Percentiles rank a stretch among this genome's conserved stretches.
Conservation (phyloP, 148 eudicot species). For the Camellia lanceoleosa region DNA sequence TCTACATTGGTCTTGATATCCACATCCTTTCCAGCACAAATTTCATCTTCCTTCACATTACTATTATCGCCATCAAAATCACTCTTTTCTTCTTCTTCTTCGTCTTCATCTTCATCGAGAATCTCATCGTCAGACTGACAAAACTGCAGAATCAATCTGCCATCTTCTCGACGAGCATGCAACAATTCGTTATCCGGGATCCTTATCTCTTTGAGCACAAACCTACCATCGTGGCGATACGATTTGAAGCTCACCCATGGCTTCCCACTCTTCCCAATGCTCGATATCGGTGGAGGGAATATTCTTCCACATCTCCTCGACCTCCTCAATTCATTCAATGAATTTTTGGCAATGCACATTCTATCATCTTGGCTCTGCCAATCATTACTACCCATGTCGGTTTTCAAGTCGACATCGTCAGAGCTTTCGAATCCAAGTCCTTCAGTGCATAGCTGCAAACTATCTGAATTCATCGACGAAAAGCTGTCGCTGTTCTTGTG, state of each 20-base stretch:
- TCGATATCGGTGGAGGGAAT: slow-evolving; percentile 84
- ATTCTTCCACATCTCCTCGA: slow-evolving; percentile 28
- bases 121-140: slow-evolving; percentile 47
- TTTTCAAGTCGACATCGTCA: slow-evolving; percentile 49
- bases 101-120: slow-evolving; percentile 26
- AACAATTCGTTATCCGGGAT: slow-evolving; percentile 61
- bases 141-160: slow-evolving; percentile 58
- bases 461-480: slow-evolving; percentile 58
- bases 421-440: slow-evolving; percentile 87
- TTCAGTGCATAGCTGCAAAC: slow-evolving; percentile 78
- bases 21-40: not conserved
- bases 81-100: slow-evolving; percentile 2
- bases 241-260: slow-evolving; percentile 67
- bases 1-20: not conserved
- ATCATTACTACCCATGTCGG: slow-evolving; percentile 7
- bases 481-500: slow-evolving; percentile 52
- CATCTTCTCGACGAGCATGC: slow-evolving; percentile 69
- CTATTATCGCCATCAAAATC: not conserved
- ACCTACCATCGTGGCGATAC: slow-evolving; percentile 61
- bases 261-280: slow-evolving; percentile 70
- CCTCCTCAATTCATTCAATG: slow-evolving; percentile 28
- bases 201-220: slow-evolving; percentile 64
- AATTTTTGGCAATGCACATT: not conserved
- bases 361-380: slow-evolving; percentile 8
- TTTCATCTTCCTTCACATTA: not conserved